Percentiles rank a stretch among this genome's conserved stretches.
Evolutionary conservation across 148 eudicot genomes (phyloP).

Genomic region (Cornus florida): DNA sequence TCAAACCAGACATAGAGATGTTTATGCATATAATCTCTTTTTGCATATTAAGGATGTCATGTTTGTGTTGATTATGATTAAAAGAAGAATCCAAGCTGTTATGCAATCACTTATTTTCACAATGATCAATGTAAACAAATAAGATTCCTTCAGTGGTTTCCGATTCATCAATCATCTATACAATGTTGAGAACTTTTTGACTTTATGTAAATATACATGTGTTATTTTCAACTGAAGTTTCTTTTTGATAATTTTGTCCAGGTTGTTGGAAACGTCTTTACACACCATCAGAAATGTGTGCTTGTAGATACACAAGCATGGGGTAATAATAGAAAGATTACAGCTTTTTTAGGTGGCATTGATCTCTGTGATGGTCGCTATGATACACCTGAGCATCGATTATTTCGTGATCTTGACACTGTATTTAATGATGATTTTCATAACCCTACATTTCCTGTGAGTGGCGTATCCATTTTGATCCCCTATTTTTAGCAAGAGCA

Average conservation of each 20-base stretch:
- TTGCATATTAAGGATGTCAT: not conserved
- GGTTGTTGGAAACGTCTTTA: constrained; percentile 89
- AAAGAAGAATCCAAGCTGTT: not conserved
- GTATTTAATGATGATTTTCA: constrained; percentile 78
- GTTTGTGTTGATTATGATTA: not conserved
- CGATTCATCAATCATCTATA: not conserved
- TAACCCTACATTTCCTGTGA: constrained; percentile 86
- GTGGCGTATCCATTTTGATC: constrained; percentile 28
- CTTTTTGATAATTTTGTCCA: constrained; percentile 29
- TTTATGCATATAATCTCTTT: not conserved
- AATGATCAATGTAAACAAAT: not conserved
- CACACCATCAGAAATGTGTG: constrained; percentile 99
- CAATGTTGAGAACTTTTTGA: not conserved
- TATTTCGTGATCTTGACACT: constrained; percentile 80
- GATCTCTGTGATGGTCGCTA: constrained; percentile 99
- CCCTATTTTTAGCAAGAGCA: not conserved
- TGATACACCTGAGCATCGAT: constrained; percentile 95
- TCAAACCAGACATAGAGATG: not conserved
- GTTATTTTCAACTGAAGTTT: constrained; percentile 13
- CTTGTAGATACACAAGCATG: constrained; percentile 91
- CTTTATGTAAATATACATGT: not conserved
- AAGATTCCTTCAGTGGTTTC: not conserved
- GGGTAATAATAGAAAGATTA: constrained; percentile 82
- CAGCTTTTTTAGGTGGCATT: constrained; percentile 91
- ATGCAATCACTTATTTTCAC: not conserved